Percentiles rank a stretch among this genome's conserved stretches.
Evolutionary conservation across 495 filamentous ascomycete genomes (phyloP).

Genomic region (Haplographium delicatum): DNA sequence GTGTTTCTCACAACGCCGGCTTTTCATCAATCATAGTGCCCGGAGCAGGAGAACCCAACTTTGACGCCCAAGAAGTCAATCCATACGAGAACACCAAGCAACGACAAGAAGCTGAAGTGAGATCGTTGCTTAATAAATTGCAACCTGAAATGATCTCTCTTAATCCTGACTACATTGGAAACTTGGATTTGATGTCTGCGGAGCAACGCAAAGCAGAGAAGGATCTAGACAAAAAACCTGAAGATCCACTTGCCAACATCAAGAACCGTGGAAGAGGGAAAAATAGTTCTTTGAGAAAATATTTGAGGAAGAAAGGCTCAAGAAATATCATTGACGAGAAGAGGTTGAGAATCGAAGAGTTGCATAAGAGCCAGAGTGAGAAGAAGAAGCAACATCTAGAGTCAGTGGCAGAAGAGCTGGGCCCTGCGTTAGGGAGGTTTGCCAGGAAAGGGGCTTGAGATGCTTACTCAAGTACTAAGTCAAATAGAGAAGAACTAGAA

Average conservation of each 20-base stretch:
- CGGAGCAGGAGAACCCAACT: constrained; percentile 94
- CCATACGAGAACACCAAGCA: constrained; percentile 95
- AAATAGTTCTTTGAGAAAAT: constrained; percentile 81
- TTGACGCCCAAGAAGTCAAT: constrained; percentile 87
- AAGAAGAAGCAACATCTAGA: constrained; percentile 61
- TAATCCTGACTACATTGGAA: constrained; percentile 85
- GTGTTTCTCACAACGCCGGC: constrained; percentile 75
- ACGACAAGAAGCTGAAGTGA: constrained; percentile 89
- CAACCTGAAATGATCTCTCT: constrained; percentile 96
- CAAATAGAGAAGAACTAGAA: too few species aligned
- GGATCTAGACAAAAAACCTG: constrained; percentile 67
- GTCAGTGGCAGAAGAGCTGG: constrained; percentile 54
- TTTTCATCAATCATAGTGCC: constrained; percentile 88
- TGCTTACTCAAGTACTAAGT: too few species aligned
- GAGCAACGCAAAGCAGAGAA: constrained; percentile 66
- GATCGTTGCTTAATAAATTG: constrained; percentile 82
- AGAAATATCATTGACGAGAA: constrained; percentile 92
- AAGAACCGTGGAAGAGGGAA: constrained; percentile 78
- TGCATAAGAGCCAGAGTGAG: constrained; percentile 58
- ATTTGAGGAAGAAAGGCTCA: constrained; percentile 80
- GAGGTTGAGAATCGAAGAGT: constrained; percentile 59
- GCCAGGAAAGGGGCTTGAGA: constrained; percentile 38
- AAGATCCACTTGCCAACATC: constrained; percentile 62
- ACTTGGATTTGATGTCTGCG: constrained; percentile 70
- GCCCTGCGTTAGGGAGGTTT: constrained; percentile 69